Evolutionary conservation across 768 basidiomycete genomes (phyloP).

Genomic region (Hygrocybe coccinea): DNA sequence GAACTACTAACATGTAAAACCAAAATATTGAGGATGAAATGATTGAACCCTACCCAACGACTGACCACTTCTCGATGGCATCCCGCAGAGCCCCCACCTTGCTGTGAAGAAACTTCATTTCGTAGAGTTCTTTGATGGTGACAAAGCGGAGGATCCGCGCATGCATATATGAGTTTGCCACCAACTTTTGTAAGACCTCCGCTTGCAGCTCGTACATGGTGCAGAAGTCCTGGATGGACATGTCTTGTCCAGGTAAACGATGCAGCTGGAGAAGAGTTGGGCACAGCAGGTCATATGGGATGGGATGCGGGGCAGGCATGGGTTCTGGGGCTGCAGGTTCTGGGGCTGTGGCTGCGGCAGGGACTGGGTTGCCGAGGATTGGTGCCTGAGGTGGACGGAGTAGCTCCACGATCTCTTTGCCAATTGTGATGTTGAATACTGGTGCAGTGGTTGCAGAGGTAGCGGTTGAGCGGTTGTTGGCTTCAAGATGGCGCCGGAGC

Average conservation of each 20-base stretch:
- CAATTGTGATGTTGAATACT: not conserved
- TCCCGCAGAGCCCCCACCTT: conserved; percentile 11
- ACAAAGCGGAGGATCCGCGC: not conserved
- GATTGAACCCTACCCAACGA: not conserved
- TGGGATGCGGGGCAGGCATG: not conserved
- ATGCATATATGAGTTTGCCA: not conserved
- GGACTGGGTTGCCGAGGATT: not conserved
- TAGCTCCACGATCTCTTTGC: not conserved
- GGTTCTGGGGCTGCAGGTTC: not conserved
- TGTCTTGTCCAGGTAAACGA: not conserved
- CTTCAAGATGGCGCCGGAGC: not conserved
- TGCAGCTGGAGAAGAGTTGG: not conserved
- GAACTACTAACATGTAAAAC: not conserved
- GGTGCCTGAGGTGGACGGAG: too few species aligned
- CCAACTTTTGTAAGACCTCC: conserved; percentile 7
- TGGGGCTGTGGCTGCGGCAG: not conserved
- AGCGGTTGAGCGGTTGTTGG: not conserved
- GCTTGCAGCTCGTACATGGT: not conserved
- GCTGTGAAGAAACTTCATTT: conserved; percentile 1
- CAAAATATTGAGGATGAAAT: not conserved
- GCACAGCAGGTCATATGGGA: not conserved
- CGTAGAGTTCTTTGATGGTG: not conserved
- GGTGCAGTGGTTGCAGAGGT: not conserved
- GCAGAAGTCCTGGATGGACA: conserved; percentile 3
- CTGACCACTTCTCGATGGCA: conserved; percentile 7